These are phyloP conservation scores for Saccharum spontaneum DNA, from an alignment of 176 grass and related monocot species.

Conservation along the genomic window DNA sequence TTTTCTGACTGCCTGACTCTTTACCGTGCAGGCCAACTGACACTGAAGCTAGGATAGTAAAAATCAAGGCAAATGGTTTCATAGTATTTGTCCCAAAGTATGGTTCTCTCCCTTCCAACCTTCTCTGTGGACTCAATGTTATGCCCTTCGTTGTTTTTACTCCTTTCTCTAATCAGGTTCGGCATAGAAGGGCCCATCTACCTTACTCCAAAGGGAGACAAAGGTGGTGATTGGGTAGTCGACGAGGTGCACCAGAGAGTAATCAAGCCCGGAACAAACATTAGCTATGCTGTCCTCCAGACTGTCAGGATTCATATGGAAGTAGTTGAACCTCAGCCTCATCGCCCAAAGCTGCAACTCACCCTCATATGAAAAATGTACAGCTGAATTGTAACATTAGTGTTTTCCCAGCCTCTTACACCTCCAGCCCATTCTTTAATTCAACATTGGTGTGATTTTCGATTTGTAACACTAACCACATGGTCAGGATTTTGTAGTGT, in stretches of 20 bases:
- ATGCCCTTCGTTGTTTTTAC: neutral
- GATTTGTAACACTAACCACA: slow-evolving; percentile 9
- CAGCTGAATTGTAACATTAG: slow-evolving; percentile 25
- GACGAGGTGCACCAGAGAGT: slow-evolving; percentile 93
- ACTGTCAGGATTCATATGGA: slow-evolving; percentile 92
- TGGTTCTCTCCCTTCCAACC: neutral
- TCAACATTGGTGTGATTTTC: slow-evolving; percentile 1
- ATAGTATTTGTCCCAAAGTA: slow-evolving; percentile 99
- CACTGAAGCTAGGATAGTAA: slow-evolving; percentile 95
- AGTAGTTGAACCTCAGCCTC: slow-evolving; percentile 92
- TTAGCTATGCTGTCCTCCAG: slow-evolving; percentile 66
- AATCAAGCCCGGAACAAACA: slow-evolving; percentile 62
- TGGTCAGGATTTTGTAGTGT: neutral
- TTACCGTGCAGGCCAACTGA: slow-evolving; percentile 70
- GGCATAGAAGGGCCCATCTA: slow-evolving; percentile 96
- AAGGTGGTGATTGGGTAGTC: slow-evolving; percentile 81
- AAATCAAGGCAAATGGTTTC: slow-evolving; percentile 96
- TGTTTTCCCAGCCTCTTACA: neutral
- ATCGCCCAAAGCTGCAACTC: slow-evolving; percentile 95
- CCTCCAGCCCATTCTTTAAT: neutral
- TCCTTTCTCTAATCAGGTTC: slow-evolving; percentile 47
- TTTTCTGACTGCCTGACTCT: slow-evolving; percentile 22
- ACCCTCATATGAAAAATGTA: slow-evolving; percentile 63
- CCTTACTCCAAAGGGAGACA: slow-evolving; percentile 72
- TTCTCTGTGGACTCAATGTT: neutral